Evolutionary conservation across 1,139 yeast genomes (phyloP), one percentile per base, ranked within the genome.

Genomic region (Scheffersomyces segobiensis): DNA sequence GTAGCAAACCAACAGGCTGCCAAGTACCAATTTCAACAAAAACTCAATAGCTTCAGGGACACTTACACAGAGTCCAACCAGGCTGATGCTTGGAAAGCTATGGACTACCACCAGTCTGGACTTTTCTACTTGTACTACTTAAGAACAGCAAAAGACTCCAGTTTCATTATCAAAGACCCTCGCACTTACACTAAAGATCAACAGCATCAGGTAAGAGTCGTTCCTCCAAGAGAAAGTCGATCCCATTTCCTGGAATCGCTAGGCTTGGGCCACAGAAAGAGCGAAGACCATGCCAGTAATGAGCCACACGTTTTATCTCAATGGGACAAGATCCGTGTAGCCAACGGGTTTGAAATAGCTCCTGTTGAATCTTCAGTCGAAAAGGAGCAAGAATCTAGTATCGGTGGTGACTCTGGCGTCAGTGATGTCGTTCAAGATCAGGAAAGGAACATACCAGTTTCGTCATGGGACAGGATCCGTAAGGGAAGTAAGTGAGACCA

Each of bases 21-120:
- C 4, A 70, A 67, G 59, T 70, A 71, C 56, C 68, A 67, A 48
- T 77, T 73, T 61, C 59, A 62, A 19, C 59, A 66, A 42, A 64
- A 69, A 55, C 62, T 67, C 7, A 49, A 61, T 10, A 50, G 59
- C 5, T 64, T 68, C 55, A 65, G 65, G 21, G 59, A 55, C 7
- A 47, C 54, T 22, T 52, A 57, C 19, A 50, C 54, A 52, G 64
- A 63, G 50, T 59, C 60, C 51, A 65, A 67, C n/a, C 73, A 70
- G 59, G 62, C 64, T 46, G 61, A 66, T 5, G 79, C 73, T 17
- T 80, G 83, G 83, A 71, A 71, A 57, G 60, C 77, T 7, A 73
- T 80, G 73, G 79, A 76, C 53, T 72, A 71, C 53, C 77, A 73
- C 56, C 80, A 74, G 53, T 70, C 77, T 2, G 73, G 78, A 3